Conservation (phyloP, 257 asterid genomes). For the Penstemon davidsonii region DNA sequence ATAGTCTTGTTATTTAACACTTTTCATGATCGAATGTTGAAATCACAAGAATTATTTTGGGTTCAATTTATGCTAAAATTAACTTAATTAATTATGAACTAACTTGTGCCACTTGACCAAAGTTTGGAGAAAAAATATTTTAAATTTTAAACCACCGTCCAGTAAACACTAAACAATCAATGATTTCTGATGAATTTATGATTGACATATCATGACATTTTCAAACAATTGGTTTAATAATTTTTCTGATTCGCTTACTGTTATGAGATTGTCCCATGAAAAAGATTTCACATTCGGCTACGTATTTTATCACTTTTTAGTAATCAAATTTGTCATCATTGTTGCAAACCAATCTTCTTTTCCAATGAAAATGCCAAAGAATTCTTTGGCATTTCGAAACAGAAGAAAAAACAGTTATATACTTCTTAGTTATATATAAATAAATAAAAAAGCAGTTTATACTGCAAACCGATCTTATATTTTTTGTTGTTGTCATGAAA, state of each 20-base stretch:
- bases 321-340: too few species aligned
- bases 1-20: too few species aligned
- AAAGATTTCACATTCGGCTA: constrained; percentile 1
- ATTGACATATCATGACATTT: constrained; percentile 22
- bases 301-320: neutral
- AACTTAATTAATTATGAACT: too few species aligned
- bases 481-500: too few species aligned
- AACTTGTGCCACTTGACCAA: neutral
- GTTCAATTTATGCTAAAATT: too few species aligned
- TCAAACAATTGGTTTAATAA: neutral
- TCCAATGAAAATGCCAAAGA: too few species aligned
- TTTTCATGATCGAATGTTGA: neutral
- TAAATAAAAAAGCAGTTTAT: too few species aligned
- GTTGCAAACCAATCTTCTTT: too few species aligned
- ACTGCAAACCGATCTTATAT: too few species aligned
- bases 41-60: neutral
- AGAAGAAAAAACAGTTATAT: too few species aligned
- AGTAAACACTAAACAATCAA: constrained; percentile 19
- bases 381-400: too few species aligned
- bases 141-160: constrained; percentile 31
- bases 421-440: too few species aligned
- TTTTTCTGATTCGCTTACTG: neutral
- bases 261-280: constrained; percentile 14
- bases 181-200: constrained; percentile 22
- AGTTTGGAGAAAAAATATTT: neutral